A percentile compares a stretch with the other conserved stretches of the same genome.
Conservation (phyloP, 2,329 filamentous ascomycete species). For the Colletotrichum sublineola region DNA sequence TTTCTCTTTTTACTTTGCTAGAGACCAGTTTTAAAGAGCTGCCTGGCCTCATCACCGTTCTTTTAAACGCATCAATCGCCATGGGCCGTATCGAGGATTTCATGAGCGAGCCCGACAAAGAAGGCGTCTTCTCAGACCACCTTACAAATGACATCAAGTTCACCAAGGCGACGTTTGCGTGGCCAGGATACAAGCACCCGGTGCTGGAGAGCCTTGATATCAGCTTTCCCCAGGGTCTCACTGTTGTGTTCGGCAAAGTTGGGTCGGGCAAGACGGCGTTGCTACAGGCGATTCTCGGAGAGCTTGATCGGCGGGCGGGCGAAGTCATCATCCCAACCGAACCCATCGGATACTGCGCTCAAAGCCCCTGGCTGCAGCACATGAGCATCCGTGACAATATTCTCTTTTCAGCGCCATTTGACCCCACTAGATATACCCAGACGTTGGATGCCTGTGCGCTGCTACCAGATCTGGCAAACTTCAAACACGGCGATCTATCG, state of each 20-base stretch:
- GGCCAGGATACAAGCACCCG: constrained; percentile 75
- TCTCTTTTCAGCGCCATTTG: constrained; percentile 69
- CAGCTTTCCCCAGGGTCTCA: constrained; percentile 63
- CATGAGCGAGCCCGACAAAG: constrained; percentile 87
- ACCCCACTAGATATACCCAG: constrained; percentile 67
- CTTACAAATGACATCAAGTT: constrained; percentile 64
- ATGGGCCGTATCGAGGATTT: constrained; percentile 86
- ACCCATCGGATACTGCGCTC: constrained; percentile 68
- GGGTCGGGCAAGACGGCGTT: constrained; percentile 73
- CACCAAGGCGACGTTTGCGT: constrained; percentile 78
- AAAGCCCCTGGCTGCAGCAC: constrained; percentile 75
- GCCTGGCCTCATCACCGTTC: constrained; percentile 79
- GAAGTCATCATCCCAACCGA: constrained; percentile 61
- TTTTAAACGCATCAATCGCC: constrained; percentile 87
- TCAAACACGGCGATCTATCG: constrained; percentile 69
- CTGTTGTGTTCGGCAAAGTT: constrained; percentile 70
- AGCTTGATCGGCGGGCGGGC: constrained; percentile 75
- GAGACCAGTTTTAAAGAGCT: constrained; percentile 80
- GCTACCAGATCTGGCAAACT: constrained; percentile 66
- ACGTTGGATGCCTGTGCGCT: constrained; percentile 74
- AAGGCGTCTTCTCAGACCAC: constrained; percentile 59
- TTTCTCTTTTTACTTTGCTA: constrained; percentile 84
- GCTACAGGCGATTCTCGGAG: constrained; percentile 70
- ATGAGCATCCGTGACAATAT: constrained; percentile 76
- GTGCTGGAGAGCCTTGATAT: constrained; percentile 63